Evolutionary conservation across 768 basidiomycete genomes (phyloP), one percentile per base, ranked within the genome.

Genomic region (Omphalotus guepiniiformis): DNA sequence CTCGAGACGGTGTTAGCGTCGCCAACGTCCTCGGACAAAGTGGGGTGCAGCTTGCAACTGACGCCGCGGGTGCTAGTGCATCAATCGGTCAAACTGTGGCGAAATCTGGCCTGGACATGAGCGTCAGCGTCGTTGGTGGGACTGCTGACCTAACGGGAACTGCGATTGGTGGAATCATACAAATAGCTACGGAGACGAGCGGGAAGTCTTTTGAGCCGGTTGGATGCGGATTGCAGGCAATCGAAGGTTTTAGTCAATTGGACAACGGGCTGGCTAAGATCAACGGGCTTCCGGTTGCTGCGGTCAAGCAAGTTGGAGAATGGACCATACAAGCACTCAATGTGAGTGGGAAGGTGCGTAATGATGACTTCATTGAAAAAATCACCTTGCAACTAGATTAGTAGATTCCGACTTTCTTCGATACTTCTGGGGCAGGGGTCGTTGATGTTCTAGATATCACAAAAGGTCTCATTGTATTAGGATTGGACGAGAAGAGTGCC

Each of bases 111-210:
- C 39, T 47, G 35, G 53, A 54, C 36, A 50, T 53, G 51, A 66
- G 60, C 54, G 53, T 62, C 13, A 63, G 61, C 51, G 68, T 69
- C 27, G 65, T 65, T 49, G 58, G 64, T 43, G 59, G 66, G 57
- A 48, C 53, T 8, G 55, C 36, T 18, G 47, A 45, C n/a, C 29
- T 57, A 6, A 42, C 56, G 7, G 56, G 58, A n/a, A 57, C 54
- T 8, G 57, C 57, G 6, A 39, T 58, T 19, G 58, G 58, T 30
- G 55, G 53, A 29, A 47, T 61, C 15, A 40, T 58, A 2, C 39
- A 43, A 16, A 51, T 50, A 8, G 59, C 59, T 26, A 55, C 58
- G 12, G 54, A 52, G 29, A 56, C 56, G 15, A 51, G 52, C 32
- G 58, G 58, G 3, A 53, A 51, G 29, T 52, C 52, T 3, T 59